Base-by-base conservation (phyloP, 2,329 filamentous ascomycete species). In the Chrysoporthe puriensis region DNA sequence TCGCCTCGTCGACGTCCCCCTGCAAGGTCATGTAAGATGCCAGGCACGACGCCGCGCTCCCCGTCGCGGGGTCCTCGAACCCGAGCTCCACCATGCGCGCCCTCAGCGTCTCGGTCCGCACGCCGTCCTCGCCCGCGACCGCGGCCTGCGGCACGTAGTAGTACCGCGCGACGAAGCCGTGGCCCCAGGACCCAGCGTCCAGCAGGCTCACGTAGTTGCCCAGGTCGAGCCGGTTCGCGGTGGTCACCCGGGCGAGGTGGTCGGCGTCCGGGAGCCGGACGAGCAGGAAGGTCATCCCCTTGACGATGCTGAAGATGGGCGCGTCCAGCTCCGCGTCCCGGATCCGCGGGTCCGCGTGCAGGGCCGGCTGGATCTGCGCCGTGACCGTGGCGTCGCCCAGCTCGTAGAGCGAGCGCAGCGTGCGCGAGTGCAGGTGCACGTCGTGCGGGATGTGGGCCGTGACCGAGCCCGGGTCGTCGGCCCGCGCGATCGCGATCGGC, bases 231-330 rank as follows among this genome's bases (percentile, higher is more conserved):
- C 73, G 72, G 44, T 76, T 73, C 3, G 72, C 64, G 58, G 61
- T 71, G 42, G 77, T 71, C 3, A 82, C 79, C 14, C 77, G 72
- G 5, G 79, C 82, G 21, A 95, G 81, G 8, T 85, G 82, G 42
- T 88, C 87, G 11, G 92, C 77, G 64, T 82, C 84, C 0, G 86
- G 81, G 32, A 96, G 80, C 71, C 86, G 79, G 16, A 91, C 81
- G 43, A 92, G 84, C n/a, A 88, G 78, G 76, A 93, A 94, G 0
- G 86, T 87, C 89, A 94, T 91, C 60, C 91, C 92, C 57, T 87
- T 87, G 46, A 93, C 91, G 58, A 94, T 86, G 71, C 86, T 89
- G 66, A 88, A 83, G 21, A 87, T 73, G 16, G 85, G 83, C 9
- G 84, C 81, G 13, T 72, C 69, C 43, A 80, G 71, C 76, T 83